Percentiles rank a stretch among this genome's conserved stretches.
Conservation (phyloP, 2,329 filamentous ascomycete species). For the Zopfia rhizophila region DNA sequence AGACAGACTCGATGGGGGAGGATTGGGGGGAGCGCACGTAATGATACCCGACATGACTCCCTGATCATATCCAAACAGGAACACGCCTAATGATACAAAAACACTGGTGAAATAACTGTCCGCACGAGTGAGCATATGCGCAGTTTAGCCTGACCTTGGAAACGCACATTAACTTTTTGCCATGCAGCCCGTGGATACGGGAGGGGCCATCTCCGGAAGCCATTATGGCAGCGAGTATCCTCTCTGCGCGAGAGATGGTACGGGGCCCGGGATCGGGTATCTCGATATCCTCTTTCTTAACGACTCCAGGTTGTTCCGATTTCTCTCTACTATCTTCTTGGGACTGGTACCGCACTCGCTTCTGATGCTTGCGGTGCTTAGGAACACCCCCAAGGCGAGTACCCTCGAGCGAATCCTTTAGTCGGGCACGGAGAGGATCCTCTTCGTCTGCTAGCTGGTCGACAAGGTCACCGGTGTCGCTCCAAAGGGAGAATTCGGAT, state of each 20-base stretch:
- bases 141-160: not conserved
- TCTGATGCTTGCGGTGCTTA: slow-evolving; percentile 59
- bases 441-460: slow-evolving; percentile 87
- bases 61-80: slow-evolving; percentile 90
- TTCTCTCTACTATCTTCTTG: slow-evolving; percentile 57
- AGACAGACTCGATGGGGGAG: slow-evolving; percentile 36
- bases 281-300: slow-evolving; percentile 78
- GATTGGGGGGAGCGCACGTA: slow-evolving; percentile 63
- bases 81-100: slow-evolving; percentile 86
- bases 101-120: slow-evolving; percentile 92
- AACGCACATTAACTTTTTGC: slow-evolving; percentile 89
- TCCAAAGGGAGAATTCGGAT: slow-evolving; percentile 85
- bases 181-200: slow-evolving; percentile 90
- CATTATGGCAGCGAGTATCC: slow-evolving; percentile 85
- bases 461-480: slow-evolving; percentile 92
- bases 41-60: slow-evolving; percentile 85
- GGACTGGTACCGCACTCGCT: slow-evolving; percentile 75
- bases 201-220: slow-evolving; percentile 74
- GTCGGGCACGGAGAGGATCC: slow-evolving; percentile 79
- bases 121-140: slow-evolving; percentile 20
- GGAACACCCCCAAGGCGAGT: slow-evolving; percentile 61
- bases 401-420: slow-evolving; percentile 73
- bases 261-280: slow-evolving; percentile 76
- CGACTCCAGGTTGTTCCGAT: slow-evolving; percentile 51
- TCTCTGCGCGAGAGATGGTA: slow-evolving; percentile 73